phyloP scores from a whole-genome alignment of 495 filamentous ascomycete species.

The Filosporella fistucella region DNA sequence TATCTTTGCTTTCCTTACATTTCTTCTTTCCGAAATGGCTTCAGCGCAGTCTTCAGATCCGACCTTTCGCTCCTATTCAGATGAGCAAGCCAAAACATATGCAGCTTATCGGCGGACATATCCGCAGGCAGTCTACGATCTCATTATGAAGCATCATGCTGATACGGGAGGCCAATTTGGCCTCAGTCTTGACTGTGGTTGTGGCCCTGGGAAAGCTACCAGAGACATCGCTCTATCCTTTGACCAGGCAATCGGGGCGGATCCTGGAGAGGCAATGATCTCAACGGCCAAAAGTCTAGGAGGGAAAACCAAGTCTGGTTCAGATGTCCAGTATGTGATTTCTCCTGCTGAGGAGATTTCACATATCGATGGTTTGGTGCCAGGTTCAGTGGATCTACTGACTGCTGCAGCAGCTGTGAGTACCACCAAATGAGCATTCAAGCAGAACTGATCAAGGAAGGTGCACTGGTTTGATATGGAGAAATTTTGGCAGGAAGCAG shows the following conservation, averaged over 20 bases:
- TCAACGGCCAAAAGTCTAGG: slow-evolving; percentile 34
- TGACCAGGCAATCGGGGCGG: slow-evolving; percentile 55
- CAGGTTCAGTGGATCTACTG: slow-evolving; percentile 45
- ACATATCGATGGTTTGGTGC: slow-evolving; percentile 15
- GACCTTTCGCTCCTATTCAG: slow-evolving; percentile 43
- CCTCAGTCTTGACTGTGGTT: slow-evolving; percentile 49
- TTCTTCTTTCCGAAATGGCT: neutral
- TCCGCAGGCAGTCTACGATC: slow-evolving; percentile 36
- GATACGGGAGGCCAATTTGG: slow-evolving; percentile 41
- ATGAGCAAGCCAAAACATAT: slow-evolving; percentile 40
- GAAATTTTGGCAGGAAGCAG: slow-evolving; percentile 55
- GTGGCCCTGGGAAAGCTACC: slow-evolving; percentile 61
- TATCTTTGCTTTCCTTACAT: neutral
- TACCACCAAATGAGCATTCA: neutral
- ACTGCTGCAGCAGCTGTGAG: slow-evolving; percentile 41
- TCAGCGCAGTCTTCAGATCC: slow-evolving; percentile 7
- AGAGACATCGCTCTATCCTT: slow-evolving; percentile 62
- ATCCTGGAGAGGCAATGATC: slow-evolving; percentile 53
- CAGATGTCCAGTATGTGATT: slow-evolving; percentile 37
- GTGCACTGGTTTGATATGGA: slow-evolving; percentile 61
- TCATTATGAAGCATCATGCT: slow-evolving; percentile 43
- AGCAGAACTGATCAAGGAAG: slow-evolving; percentile 15
- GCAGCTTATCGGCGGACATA: slow-evolving; percentile 37
- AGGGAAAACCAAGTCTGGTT: slow-evolving; percentile 24
- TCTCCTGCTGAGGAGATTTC: slow-evolving; percentile 42